Conservation (phyloP, 2,329 filamentous ascomycete genomes). For the Colletotrichum sp. region DNA sequence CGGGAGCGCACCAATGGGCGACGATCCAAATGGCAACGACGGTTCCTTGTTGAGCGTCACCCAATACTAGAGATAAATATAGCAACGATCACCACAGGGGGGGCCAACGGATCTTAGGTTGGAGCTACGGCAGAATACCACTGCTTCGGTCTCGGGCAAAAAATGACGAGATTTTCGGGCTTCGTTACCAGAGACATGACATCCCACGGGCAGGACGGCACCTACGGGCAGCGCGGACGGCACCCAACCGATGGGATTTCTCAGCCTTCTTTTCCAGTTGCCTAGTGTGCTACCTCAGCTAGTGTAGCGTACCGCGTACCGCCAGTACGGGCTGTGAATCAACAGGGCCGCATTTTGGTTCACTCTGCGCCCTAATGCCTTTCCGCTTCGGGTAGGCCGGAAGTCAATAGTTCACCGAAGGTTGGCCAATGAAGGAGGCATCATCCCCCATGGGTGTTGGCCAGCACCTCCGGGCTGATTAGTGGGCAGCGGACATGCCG, state of each 20-base stretch:
- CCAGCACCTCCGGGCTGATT: neutral
- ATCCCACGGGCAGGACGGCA: neutral
- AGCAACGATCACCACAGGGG: constrained; percentile 14
- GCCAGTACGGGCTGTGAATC: neutral
- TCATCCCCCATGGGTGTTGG: neutral
- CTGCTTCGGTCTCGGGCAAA: neutral
- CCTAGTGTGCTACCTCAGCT: neutral
- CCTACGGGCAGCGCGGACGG: neutral
- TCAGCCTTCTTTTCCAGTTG: neutral
- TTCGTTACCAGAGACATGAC: neutral
- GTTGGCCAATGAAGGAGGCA: neutral
- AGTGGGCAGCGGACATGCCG: constrained; percentile 8
- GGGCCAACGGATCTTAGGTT: neutral
- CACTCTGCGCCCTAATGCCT: constrained; percentile 7
- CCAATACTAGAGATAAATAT: constrained; percentile 7
- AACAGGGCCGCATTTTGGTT: neutral
- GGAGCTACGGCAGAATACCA: neutral
- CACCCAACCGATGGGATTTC: neutral
- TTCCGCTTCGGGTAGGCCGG: neutral
- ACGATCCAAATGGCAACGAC: neutral
- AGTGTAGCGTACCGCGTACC: neutral
- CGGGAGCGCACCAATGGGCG: neutral
- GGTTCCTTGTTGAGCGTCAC: neutral
- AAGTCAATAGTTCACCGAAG: neutral
- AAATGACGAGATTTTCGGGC: constrained; percentile 3